Evolutionary conservation across 2,329 filamentous ascomycete species (phyloP).

Genomic region (Stachybotrys echinatus): DNA sequence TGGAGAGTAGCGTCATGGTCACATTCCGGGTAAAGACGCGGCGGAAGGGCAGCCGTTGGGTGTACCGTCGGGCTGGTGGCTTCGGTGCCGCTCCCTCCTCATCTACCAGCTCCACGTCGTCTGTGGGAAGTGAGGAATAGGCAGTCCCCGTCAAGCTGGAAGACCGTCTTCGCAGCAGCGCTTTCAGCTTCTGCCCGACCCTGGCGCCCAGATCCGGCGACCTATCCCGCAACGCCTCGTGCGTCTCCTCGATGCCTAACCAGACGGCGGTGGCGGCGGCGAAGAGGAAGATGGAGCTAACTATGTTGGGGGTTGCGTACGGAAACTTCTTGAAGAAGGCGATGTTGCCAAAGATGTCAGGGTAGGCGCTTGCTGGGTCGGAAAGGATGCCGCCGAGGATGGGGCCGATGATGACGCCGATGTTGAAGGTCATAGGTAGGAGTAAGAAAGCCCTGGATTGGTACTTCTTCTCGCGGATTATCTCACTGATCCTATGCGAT

Average conservation of each 20-base stretch:
- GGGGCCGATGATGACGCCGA: slow-evolving; percentile 70
- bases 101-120: slow-evolving; percentile 13
- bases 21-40: slow-evolving; percentile 53
- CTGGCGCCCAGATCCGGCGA: slow-evolving; percentile 36
- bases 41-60: slow-evolving; percentile 43
- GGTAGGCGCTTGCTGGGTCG: slow-evolving; percentile 58
- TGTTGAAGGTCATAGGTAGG: slow-evolving; percentile 69
- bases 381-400: slow-evolving; percentile 64
- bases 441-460: slow-evolving; percentile 69
- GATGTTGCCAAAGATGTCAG: slow-evolving; percentile 39
- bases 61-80: slow-evolving; percentile 29
- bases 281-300: slow-evolving; percentile 43
- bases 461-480: slow-evolving; percentile 57
- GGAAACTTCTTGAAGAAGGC: slow-evolving; percentile 43
- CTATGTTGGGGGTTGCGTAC: slow-evolving; percentile 49
- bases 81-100: slow-evolving; percentile 6
- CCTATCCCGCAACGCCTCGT: slow-evolving; percentile 35
- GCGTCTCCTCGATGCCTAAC: slow-evolving; percentile 49
- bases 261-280: slow-evolving; percentile 38
- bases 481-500: slow-evolving; percentile 59
- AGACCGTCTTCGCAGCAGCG: slow-evolving; percentile 18
- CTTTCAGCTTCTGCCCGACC: slow-evolving; percentile 28
- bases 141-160: slow-evolving; percentile 4
- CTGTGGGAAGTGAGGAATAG: slow-evolving; percentile 16
- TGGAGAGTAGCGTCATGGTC: slow-evolving; percentile 50